These are phyloP conservation scores for Saccharomyces pastorianus DNA, from an alignment of 1,139 yeast species.

Conservation along the genomic window DNA sequence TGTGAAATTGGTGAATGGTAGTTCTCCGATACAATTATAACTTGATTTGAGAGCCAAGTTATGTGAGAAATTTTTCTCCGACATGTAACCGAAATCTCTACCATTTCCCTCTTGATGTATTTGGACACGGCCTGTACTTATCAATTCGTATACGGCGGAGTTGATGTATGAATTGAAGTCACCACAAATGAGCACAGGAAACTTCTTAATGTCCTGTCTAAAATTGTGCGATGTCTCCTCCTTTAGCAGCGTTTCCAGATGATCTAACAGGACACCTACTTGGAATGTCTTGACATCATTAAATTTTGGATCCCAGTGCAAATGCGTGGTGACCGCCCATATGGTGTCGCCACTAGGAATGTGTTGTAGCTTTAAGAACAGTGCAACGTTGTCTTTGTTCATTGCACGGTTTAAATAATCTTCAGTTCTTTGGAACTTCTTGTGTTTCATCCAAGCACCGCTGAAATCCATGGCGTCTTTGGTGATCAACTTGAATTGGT, in stretches of 20 bases:
- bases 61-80: constrained; percentile 83
- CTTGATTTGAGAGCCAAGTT: constrained; percentile 77
- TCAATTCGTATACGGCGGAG: constrained; percentile 87
- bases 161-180: constrained; percentile 86
- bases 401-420: constrained; percentile 93
- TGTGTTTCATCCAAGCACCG: constrained; percentile 78
- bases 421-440: constrained; percentile 84
- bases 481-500: constrained; percentile 61
- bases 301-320: constrained; percentile 97
- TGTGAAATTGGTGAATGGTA: constrained; percentile 89
- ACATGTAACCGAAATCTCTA: constrained; percentile 83
- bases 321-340: constrained; percentile 80
- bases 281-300: constrained; percentile 96
- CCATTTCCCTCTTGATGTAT: constrained; percentile 77
- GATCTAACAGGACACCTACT: constrained; percentile 85
- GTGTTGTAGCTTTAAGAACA: constrained; percentile 72
- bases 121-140: constrained; percentile 68
- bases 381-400: constrained; percentile 90
- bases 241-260: constrained; percentile 53
- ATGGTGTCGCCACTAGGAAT: constrained; percentile 61
- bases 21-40: constrained; percentile 74
- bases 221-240: constrained; percentile 35
- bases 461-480: constrained; percentile 78
- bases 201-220: constrained; percentile 46
- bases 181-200: constrained; percentile 81